Evolutionary conservation across 2,329 filamentous ascomycete genomes (phyloP).

Genomic region (Ceratocystis harringtonii): DNA sequence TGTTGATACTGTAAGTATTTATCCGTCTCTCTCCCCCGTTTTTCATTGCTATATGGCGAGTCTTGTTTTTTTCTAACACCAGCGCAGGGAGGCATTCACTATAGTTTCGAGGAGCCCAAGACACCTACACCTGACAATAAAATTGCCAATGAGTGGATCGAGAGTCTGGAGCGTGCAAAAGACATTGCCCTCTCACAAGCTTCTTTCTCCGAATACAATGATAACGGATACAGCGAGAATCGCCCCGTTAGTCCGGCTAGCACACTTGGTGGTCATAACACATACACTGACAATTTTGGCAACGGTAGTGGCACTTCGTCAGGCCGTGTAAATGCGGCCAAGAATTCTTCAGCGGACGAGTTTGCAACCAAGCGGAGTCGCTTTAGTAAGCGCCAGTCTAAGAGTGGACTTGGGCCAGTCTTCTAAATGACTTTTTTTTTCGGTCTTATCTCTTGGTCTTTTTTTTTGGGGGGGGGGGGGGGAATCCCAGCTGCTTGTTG

Average conservation of each 20-base stretch:
- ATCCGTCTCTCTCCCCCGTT: not conserved
- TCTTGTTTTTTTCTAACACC: conserved; percentile 6
- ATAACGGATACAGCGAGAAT: conserved; percentile 51
- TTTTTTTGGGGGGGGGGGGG: conserved; percentile 5
- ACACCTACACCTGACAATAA: conserved; percentile 43
- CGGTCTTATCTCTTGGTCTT: conserved; percentile 16
- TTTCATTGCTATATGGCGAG: not conserved
- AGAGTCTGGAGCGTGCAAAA: conserved; percentile 69
- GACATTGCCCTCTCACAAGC: conserved; percentile 69
- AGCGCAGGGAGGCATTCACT: conserved; percentile 69
- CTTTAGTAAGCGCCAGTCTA: conserved; percentile 87
- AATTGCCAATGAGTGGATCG: conserved; percentile 74
- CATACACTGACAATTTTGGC: conserved; percentile 36
- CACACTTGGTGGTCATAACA: conserved; percentile 48
- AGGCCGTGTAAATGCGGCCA: conserved; percentile 42
- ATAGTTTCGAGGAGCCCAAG: conserved; percentile 88
- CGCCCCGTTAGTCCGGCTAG: conserved; percentile 61
- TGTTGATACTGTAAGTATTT: conserved; percentile 70
- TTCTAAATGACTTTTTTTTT: conserved; percentile 38
- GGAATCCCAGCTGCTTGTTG: no score
- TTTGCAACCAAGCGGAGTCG: conserved; percentile 41
- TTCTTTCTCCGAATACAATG: conserved; percentile 46
- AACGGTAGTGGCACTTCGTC: conserved; percentile 19
- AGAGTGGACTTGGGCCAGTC: conserved; percentile 80
- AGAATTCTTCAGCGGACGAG: conserved; percentile 44